Evolutionary conservation across 805 yeast species (phyloP).

Genomic region (Candida broadrunensis): DNA sequence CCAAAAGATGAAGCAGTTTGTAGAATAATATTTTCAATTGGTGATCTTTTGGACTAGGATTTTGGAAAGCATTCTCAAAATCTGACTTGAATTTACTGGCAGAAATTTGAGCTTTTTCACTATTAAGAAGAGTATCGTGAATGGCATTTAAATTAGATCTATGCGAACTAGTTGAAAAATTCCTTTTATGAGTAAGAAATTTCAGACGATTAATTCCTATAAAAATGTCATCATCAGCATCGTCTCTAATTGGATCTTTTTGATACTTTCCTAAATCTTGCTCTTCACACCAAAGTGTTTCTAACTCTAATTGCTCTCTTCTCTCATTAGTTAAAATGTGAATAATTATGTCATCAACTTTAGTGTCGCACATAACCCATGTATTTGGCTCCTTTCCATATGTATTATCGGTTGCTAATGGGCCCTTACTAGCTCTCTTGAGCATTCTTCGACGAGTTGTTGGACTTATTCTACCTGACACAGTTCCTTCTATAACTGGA

Average conservation of each 20-base stretch:
- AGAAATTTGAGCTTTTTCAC: background rate
- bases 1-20: conserved; percentile 21
- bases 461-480: conserved; percentile 50
- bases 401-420: conserved; percentile 50
- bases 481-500: conserved; percentile 69
- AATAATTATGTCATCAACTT: conserved; percentile 58
- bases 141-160: background rate
- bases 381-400: conserved; percentile 61
- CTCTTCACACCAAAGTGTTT: conserved; percentile 57
- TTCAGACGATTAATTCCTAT: conserved; percentile 27
- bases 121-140: background rate
- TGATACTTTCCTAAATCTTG: conserved; percentile 29
- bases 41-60: conserved; percentile 14
- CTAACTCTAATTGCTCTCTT: conserved; percentile 67
- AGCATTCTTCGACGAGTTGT: conserved; percentile 37
- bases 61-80: conserved; percentile 13
- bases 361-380: conserved; percentile 81
- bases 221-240: conserved; percentile 36
- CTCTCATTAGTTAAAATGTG: conserved; percentile 74
- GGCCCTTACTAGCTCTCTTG: conserved; percentile 53
- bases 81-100: background rate
- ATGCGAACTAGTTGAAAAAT: background rate
- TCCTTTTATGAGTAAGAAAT: background rate
- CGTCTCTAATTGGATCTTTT: conserved; percentile 7
- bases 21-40: conserved; percentile 19